Percentiles rank a stretch among this genome's conserved stretches.
Conservation (phyloP, 2,329 filamentous ascomycete species). For the Colletotrichum plurivorum region DNA sequence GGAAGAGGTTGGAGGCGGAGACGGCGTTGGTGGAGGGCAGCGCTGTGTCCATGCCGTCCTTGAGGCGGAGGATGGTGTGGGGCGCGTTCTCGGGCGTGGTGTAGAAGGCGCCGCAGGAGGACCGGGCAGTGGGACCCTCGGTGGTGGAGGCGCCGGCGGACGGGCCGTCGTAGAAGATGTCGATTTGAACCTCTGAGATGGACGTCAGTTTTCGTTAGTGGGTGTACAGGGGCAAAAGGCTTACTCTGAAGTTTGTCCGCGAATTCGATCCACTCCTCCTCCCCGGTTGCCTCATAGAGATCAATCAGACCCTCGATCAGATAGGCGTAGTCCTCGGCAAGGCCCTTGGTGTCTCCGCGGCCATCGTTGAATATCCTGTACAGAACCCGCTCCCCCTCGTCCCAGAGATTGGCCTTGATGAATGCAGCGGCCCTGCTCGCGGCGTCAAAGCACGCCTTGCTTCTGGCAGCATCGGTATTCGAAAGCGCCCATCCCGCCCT, state of each 20-base stretch:
- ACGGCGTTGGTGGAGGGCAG: constrained; percentile 92
- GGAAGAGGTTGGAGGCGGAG: constrained; percentile 88
- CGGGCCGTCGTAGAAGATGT: constrained; percentile 80
- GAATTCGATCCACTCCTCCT: constrained; percentile 82
- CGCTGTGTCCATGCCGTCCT: constrained; percentile 94
- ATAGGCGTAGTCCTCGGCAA: constrained; percentile 96
- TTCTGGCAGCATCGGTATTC: constrained; percentile 68
- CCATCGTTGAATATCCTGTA: constrained; percentile 82
- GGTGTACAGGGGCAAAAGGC: constrained; percentile 40
- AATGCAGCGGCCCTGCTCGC: constrained; percentile 80
- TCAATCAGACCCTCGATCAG: constrained; percentile 86
- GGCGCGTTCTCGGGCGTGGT: constrained; percentile 74
- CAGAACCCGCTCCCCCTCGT: constrained; percentile 71
- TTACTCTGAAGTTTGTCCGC: constrained; percentile 84
- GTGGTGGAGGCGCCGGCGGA: constrained; percentile 45
- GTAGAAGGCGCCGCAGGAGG: constrained; percentile 77
- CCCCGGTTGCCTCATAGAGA: constrained; percentile 86
- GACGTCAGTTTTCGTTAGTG: constrained; percentile 38
- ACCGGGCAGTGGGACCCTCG: constrained; percentile 55
- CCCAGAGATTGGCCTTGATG: constrained; percentile 81
- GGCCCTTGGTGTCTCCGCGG: constrained; percentile 76
- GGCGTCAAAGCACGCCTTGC: constrained; percentile 72
- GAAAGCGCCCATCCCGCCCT: constrained; percentile 79
- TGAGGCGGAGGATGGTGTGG: constrained; percentile 86
- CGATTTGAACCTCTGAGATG: constrained; percentile 76